Base-by-base conservation (phyloP, 1,284 basidiomycete genomes). In the Coniferiporia weirii region DNA sequence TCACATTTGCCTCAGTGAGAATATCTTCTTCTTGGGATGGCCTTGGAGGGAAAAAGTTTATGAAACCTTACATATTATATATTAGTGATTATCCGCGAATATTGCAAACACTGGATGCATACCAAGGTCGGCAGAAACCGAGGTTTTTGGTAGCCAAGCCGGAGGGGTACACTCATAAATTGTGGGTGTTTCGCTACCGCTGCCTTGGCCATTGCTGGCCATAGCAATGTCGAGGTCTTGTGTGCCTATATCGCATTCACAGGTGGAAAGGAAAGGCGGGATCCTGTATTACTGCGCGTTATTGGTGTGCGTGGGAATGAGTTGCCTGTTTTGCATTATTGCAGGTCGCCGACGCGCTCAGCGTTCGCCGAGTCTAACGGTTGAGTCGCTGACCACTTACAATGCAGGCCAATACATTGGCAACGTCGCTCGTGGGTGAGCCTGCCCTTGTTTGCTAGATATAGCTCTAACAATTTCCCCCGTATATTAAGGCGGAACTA, bases 11-110 rank as follows among this genome's bases (percentile, higher is more conserved):
- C 60, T 91, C 86, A 0, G 90, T 88, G 57, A 97, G 75, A 3
- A 85, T 73, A 68, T 97, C 94, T 72, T 97, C 95, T 32, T 90
- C 85, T 71, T 95, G 91, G 6, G 84, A 83, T 15, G 90, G 84
- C 56, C 83, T 79, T 3, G 93, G 90, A 44, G 94, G 93, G 69
- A 90, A 85, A 69, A 94, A 94, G 38, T 93, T 92, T 54, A 86
- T 83, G 68, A 88, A 95, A 13, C 93, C 92, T 94, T 40, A 7
- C 5, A 36, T 52, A n/a, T 57, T 52, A 20, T 52, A 60, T 61
- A 62, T 27, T 51, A 3, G 13, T 6, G 38, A 5, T 44, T 57
- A 4, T 22, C 51, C 35, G n/a, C n/a, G 54, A 20, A 34, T 46
- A 40, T 13, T 2, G 62, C 35, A 17, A 19, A 13, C 44, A 62